Conservation (phyloP, 129 eudicot genomes). For the Mikania micrantha region DNA sequence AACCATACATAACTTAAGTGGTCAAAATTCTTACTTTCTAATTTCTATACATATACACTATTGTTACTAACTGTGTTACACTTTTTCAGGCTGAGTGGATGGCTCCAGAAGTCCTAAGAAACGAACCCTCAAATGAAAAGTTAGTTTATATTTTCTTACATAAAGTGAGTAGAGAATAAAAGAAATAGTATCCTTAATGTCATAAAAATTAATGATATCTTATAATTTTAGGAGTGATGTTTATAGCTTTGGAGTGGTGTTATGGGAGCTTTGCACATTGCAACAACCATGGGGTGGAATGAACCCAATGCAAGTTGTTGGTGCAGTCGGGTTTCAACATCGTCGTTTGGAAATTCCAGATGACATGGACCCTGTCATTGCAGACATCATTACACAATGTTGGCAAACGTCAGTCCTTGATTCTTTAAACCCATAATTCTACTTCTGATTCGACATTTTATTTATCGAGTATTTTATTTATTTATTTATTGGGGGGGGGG, state of each 20-base stretch:
- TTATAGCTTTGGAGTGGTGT: constrained; percentile 83
- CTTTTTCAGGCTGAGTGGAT: constrained; percentile 96
- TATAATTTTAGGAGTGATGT: constrained; percentile 61
- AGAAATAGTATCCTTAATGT: constrained; percentile 4
- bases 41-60: not conserved
- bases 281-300: constrained; percentile 98
- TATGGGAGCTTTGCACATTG: constrained; percentile 97
- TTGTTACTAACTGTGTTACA: not conserved
- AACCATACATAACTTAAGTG: not conserved
- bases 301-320: constrained; percentile 99
- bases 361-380: constrained; percentile 63
- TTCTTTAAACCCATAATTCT: not conserved
- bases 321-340: constrained; percentile 98
- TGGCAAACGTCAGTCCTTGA: constrained; percentile 83
- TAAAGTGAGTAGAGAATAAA: not conserved
- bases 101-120: constrained; percentile 98
- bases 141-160: constrained; percentile 30
- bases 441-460: not conserved
- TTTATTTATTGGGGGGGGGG: no score
- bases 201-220: not conserved
- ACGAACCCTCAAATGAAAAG: constrained; percentile 96
- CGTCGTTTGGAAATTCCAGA: constrained; percentile 92
- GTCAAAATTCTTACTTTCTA: not conserved
- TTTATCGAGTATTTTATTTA: not conserved
- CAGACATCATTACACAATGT: constrained; percentile 66